Conservation (phyloP, 2,329 filamentous ascomycete genomes). For the Zymoseptoria brevis region DNA sequence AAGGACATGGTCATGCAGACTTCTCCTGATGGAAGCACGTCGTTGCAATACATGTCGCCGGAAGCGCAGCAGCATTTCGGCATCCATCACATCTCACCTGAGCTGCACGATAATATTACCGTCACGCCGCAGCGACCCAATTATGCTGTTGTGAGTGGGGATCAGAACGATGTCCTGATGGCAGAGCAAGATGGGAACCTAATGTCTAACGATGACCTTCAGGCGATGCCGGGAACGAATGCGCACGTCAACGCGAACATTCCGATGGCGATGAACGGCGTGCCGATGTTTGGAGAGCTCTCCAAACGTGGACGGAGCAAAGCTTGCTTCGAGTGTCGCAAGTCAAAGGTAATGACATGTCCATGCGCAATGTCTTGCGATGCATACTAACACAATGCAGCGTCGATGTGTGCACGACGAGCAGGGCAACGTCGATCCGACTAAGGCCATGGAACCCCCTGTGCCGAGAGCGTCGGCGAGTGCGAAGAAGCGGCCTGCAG, state of each 20-base stretch:
- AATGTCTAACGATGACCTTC: background rate
- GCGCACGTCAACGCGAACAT: constrained; percentile 28
- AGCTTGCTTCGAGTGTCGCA: constrained; percentile 58
- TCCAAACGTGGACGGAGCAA: constrained; percentile 44
- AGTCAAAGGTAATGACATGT: constrained; percentile 51
- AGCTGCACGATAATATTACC: constrained; percentile 24
- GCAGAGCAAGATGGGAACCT: background rate
- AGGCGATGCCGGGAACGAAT: constrained; percentile 25
- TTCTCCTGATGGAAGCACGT: constrained; percentile 9
- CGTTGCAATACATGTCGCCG: constrained; percentile 10
- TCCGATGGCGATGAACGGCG: constrained; percentile 48
- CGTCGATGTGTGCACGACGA: constrained; percentile 61
- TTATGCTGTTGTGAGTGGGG: constrained; percentile 5
- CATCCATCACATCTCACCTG: constrained; percentile 12
- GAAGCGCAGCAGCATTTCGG: constrained; percentile 1
- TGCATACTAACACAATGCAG: constrained; percentile 29
- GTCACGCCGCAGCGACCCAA: constrained; percentile 6
- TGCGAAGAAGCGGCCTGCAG: constrained; percentile 45
- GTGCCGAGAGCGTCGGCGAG: constrained; percentile 51
- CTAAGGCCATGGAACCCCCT: constrained; percentile 55
- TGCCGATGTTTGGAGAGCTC: constrained; percentile 46
- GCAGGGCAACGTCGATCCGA: constrained; percentile 54
- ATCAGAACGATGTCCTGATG: constrained; percentile 1
- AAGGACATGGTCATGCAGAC: constrained; percentile 44
- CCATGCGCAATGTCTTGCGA: constrained; percentile 19